Conservation (phyloP, 1,284 basidiomycete genomes). For the Rhodotorula sp. region DNA sequence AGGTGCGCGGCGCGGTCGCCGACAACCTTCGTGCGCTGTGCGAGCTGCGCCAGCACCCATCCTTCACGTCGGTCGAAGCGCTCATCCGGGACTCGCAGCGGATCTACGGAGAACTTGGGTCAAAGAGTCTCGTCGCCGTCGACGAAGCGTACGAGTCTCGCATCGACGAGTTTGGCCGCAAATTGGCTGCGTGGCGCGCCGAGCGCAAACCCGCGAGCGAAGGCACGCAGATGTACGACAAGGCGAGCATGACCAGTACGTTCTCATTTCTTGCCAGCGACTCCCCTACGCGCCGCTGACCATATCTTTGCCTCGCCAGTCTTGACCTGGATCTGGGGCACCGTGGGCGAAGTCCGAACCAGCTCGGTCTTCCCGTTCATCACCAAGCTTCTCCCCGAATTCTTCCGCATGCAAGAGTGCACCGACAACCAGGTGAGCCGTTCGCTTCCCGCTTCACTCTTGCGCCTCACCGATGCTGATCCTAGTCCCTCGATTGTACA, state of each 20-base stretch:
- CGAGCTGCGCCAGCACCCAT: conserved; percentile 59
- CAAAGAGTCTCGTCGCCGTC: conserved; percentile 62
- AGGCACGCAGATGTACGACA: conserved; percentile 74
- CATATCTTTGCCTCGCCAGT: conserved; percentile 52
- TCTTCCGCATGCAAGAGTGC: conserved; percentile 47
- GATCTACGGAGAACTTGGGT: conserved; percentile 15
- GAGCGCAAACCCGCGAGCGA: conserved; percentile 50
- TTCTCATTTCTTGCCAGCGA: too few species aligned
- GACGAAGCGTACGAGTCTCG: conserved; percentile 54
- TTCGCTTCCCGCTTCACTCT: not conserved
- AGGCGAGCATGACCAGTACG: conserved; percentile 72
- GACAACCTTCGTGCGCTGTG: conserved; percentile 50
- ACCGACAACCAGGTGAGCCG: conserved; percentile 44
- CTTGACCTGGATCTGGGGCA: conserved; percentile 74
- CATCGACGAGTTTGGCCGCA: conserved; percentile 55
- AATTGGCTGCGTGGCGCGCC: conserved; percentile 46
- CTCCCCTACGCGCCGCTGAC: too few species aligned
- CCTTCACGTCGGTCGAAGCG: conserved; percentile 63
- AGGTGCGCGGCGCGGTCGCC: conserved; percentile 49
- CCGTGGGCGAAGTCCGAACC: conserved; percentile 43
- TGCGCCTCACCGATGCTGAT: too few species aligned
- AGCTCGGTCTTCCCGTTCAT: conserved; percentile 45
- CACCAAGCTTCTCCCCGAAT: conserved; percentile 44
- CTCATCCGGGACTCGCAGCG: conserved; percentile 68
- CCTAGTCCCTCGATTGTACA: conserved; percentile 40